These are phyloP conservation scores for Plasmodium fragile DNA, from an alignment of 169 alveolate genomes.

Conservation along the genomic window DNA sequence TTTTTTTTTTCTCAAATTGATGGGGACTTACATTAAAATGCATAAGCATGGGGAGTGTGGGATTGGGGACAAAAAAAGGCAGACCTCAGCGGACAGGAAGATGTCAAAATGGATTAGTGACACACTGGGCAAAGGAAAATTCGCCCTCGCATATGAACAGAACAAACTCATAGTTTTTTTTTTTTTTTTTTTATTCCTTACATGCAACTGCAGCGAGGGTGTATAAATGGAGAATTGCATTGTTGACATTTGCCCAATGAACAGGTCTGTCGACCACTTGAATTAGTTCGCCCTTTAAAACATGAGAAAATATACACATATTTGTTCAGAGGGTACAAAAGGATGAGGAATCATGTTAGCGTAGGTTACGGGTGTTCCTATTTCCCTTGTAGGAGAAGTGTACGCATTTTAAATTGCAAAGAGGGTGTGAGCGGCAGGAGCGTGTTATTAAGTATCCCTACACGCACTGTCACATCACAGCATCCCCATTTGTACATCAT, in stretches of 20 bases:
- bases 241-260: neutral
- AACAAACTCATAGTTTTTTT: too few species aligned
- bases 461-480: neutral
- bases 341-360: neutral
- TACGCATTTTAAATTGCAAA: neutral
- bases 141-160: neutral
- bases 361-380: neutral
- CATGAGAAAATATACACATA: neutral
- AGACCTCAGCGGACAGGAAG: neutral
- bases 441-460: neutral
- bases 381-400: neutral
- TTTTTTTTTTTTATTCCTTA: neutral
- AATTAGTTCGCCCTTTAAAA: neutral
- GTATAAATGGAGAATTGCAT: neutral
- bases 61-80: neutral
- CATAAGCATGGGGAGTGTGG: neutral
- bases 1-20: neutral
- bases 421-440: neutral
- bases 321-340: neutral
- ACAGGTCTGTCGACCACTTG: neutral
- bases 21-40: neutral
- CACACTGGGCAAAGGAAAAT: neutral
- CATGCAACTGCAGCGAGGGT: neutral
- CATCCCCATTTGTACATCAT: neutral
- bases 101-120: neutral